Evolutionary conservation across 192 early-diverging fungal genomes (phyloP).

Genomic region (Backusella mclennaniae): DNA sequence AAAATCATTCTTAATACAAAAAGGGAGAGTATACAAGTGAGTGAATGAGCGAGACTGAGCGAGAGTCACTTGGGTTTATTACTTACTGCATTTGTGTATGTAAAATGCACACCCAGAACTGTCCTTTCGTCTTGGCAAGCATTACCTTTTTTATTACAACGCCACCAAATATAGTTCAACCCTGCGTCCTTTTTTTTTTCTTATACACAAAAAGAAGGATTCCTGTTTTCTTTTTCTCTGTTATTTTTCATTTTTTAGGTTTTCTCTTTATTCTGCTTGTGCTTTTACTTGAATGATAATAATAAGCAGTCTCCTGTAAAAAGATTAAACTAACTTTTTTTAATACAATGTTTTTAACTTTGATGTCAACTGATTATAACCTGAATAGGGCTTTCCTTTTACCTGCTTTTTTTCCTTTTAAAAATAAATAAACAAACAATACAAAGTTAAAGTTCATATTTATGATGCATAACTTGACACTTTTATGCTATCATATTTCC

Average conservation of each 20-base stretch:
- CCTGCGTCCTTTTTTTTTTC: background rate
- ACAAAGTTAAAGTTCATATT: background rate
- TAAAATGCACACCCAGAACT: conserved; percentile 1
- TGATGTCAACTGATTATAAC: background rate
- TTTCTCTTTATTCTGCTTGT: conserved; percentile 1
- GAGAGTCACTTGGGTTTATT: background rate
- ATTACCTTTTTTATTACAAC: background rate
- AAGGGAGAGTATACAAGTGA: background rate
- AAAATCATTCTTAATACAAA: background rate
- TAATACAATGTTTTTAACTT: background rate
- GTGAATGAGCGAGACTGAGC: background rate
- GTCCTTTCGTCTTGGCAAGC: conserved; percentile 4
- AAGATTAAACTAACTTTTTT: background rate
- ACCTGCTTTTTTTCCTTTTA: background rate
- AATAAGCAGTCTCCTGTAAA: background rate
- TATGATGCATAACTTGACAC: background rate
- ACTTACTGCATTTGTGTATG: background rate
- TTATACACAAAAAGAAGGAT: background rate
- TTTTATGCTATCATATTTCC: background rate
- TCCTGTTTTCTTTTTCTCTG: background rate
- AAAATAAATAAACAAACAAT: background rate
- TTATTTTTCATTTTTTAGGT: background rate
- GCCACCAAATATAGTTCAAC: background rate
- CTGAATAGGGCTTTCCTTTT: background rate
- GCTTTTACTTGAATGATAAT: background rate